Base-by-base conservation (phyloP, 1,284 basidiomycete species). In the Rhizoctonia solani region DNA sequence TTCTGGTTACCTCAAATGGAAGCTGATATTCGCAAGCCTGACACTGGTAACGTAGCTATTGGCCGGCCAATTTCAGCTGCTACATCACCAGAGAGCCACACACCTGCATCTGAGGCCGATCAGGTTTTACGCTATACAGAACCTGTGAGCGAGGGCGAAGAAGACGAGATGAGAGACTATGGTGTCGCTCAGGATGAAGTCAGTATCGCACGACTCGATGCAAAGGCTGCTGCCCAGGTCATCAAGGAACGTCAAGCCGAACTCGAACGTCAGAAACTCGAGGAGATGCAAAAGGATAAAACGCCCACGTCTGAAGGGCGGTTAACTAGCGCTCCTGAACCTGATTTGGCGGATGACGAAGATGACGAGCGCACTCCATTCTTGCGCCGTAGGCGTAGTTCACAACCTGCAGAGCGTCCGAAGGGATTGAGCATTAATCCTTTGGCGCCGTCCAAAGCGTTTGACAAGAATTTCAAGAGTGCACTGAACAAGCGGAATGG, bases 1-100 rank as follows among this genome's bases (percentile, higher is more conserved):
- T 99, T 98, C 83, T 99, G 96, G 96, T 86, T 98, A 3, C 95
- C 94, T 4, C 94, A 96, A 76, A 96, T 96, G 93, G 93, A 95
- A 68, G 90, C 87, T 66, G 92, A 96, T 74, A 98, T 97, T 73
- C 83, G 93, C 66, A 96, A 96, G 76, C 92, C 92, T 3, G 88
- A 89, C 69, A 88, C 86, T 8, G 86, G 90, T 69, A 86, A 88
- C 72, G 78, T 78, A 72, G 69, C 89, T 72, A 92, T 95, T 72
- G 89, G 93, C 74, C 87, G 93, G 19, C 93, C 92, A 6, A 70
- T 75, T 41, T 73, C 77, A 2, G 72, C 54, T 77, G 74, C 53
- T 25, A 56, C 42, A 23, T 83, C 85, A 0, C 83, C 83, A n/a
- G 83, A 83, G 16, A 72, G 79, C 4, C 77, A 76, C 6, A 85